Conservation (phyloP, 2,329 filamentous ascomycete genomes). For the Penicillium occitanis region DNA sequence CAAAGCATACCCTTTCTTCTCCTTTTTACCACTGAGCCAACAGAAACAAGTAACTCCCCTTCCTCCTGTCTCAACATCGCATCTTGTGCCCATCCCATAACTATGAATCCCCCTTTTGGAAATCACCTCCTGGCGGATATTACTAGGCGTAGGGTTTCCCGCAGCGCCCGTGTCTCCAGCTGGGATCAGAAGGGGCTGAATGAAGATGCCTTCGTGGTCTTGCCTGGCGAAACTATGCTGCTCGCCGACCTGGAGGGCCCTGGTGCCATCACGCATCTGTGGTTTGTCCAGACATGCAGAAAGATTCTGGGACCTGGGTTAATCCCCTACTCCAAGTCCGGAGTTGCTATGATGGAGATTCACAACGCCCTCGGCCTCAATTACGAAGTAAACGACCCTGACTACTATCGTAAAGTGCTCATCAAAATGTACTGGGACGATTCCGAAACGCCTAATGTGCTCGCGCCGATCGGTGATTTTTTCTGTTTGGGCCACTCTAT, state of each 20-base stretch:
- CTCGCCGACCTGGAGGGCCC: conserved; percentile 36
- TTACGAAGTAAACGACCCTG: conserved; percentile 36
- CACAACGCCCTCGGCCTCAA: conserved; percentile 35
- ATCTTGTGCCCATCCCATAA: background rate
- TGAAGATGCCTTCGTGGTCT: conserved; percentile 35
- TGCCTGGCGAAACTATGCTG: conserved; percentile 32
- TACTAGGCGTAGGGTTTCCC: conserved; percentile 20
- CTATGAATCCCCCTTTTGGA: background rate
- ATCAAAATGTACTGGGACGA: conserved; percentile 41
- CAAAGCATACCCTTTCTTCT: background rate
- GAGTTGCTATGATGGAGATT: conserved; percentile 39
- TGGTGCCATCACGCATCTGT: conserved; percentile 31
- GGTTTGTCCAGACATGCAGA: conserved; percentile 35
- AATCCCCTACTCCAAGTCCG: conserved; percentile 37
- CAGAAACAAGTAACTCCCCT: background rate
- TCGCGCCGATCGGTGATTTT: conserved; percentile 36
- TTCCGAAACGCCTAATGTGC: conserved; percentile 32
- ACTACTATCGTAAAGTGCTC: conserved; percentile 39
- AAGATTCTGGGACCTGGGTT: conserved; percentile 36
- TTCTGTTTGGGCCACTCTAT: conserved; percentile 37
- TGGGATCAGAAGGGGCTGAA: conserved; percentile 36
- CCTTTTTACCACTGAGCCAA: background rate
- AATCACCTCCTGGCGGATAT: background rate
- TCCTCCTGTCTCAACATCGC: background rate
- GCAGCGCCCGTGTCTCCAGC: conserved; percentile 33